Conservation (phyloP, 805 yeast genomes). For the Suhomyces emberorum region DNA sequence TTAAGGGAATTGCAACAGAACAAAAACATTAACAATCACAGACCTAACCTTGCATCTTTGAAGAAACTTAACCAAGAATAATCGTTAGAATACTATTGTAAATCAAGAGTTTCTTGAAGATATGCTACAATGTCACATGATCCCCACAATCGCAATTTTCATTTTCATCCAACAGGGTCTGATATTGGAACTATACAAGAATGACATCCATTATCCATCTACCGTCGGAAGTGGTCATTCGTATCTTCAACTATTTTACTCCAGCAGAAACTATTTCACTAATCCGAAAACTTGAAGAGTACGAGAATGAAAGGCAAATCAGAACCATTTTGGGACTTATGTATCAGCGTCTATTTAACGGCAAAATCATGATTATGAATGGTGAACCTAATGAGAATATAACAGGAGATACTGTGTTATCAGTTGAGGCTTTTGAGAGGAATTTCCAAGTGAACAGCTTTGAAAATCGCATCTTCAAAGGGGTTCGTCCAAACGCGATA, state of each 20-base stretch:
- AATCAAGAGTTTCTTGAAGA: too few relatives aligned
- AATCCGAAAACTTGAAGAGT: slow-evolving; percentile 5
- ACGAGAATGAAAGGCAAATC: background rate
- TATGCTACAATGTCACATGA: too few relatives aligned
- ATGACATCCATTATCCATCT: slow-evolving; percentile 9
- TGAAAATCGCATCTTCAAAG: slow-evolving; percentile 10
- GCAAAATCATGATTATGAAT: slow-evolving; percentile 13
- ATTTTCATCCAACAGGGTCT: too few relatives aligned
- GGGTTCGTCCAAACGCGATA: slow-evolving; percentile 18
- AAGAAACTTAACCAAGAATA: too few relatives aligned
- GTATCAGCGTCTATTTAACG: slow-evolving; percentile 19
- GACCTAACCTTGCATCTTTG: too few relatives aligned
- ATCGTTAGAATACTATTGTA: too few relatives aligned
- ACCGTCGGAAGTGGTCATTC: slow-evolving; percentile 18
- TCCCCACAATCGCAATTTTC: too few relatives aligned
- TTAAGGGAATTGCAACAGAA: too few relatives aligned
- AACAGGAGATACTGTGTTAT: slow-evolving; percentile 11
- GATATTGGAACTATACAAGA: too few relatives aligned
- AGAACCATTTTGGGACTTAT: slow-evolving; percentile 7
- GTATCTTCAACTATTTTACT: slow-evolving; percentile 10
- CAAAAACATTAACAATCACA: too few relatives aligned
- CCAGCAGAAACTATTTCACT: slow-evolving; percentile 7
- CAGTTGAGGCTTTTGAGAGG: slow-evolving; percentile 11
- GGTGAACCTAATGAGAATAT: slow-evolving; percentile 1
- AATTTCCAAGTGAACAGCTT: slow-evolving; percentile 6